Conservation (phyloP, 83 land plant species). For the Diphasiastrum complanatum region DNA sequence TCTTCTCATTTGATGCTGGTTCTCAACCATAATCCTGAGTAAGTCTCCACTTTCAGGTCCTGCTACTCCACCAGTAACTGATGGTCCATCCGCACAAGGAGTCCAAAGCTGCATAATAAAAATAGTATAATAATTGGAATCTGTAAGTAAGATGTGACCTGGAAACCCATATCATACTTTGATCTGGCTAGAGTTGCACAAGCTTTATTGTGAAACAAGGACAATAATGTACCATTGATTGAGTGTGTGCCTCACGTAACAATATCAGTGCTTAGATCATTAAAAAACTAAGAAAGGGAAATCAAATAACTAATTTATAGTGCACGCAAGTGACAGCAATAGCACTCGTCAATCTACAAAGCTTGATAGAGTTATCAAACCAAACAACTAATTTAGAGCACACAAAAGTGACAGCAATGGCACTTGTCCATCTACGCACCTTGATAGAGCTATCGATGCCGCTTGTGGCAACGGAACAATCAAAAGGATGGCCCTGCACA, state of each 20-base stretch:
- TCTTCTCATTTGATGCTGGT: conserved; percentile 57
- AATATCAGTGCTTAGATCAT: too few species aligned
- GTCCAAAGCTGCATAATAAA: conserved; percentile 68
- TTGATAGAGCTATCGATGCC: conserved; percentile 97
- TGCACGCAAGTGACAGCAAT: too few species aligned
- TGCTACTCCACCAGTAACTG: conserved; percentile 59
- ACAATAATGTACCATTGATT: too few species aligned
- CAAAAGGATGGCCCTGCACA: conserved; percentile 93
- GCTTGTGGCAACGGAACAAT: conserved; percentile 89
- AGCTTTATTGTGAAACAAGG: too few species aligned
- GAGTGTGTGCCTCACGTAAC: too few species aligned
- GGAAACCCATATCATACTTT: neutral
- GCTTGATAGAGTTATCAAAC: neutral
- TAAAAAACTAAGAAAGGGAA: too few species aligned
- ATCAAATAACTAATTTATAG: too few species aligned
- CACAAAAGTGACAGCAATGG: neutral
- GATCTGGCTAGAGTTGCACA: neutral
- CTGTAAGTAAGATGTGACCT: neutral
- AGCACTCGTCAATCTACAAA: neutral
- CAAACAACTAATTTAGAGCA: neutral
- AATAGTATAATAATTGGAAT: neutral
- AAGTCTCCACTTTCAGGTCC: conserved; percentile 68
- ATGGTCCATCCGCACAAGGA: conserved; percentile 62
- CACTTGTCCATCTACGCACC: conserved; percentile 29
- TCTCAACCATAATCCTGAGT: conserved; percentile 57